A percentile compares a stretch with the other conserved stretches of the same genome.
Evolutionary conservation across 192 early-diverging fungal genomes (phyloP).

Genomic region (Diversispora eburnea): DNA sequence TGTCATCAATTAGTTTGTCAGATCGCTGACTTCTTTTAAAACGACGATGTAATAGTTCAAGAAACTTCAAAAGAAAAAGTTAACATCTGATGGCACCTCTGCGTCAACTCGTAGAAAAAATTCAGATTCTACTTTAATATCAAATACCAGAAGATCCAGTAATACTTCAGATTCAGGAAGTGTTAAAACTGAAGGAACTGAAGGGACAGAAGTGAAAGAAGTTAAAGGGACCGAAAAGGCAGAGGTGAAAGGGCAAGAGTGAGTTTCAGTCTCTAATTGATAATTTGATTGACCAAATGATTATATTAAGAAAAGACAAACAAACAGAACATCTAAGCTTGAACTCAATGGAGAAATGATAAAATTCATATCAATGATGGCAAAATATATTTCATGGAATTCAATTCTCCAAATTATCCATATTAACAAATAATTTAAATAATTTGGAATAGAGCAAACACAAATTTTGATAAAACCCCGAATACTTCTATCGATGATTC

Average conservation of each 20-base stretch:
- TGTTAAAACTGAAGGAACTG: constrained; percentile 4
- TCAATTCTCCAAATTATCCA: not conserved
- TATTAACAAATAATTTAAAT: not conserved
- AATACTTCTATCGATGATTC: not conserved
- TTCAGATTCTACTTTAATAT: not conserved
- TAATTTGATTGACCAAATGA: not conserved
- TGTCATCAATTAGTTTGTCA: not conserved
- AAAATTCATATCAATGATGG: constrained; percentile 1
- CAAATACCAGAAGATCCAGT: constrained; percentile 6
- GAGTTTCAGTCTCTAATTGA: no score
- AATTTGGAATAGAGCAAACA: not conserved
- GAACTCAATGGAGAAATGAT: not conserved
- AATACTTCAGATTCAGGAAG: constrained; percentile 15
- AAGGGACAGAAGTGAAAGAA: not conserved
- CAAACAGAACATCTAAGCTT: constrained; percentile 20
- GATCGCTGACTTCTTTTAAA: not conserved
- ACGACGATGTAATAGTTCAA: not conserved
- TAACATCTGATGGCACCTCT: not conserved
- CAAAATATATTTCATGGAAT: not conserved
- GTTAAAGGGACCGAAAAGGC: not conserved
- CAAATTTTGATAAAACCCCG: not conserved
- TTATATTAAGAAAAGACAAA: not conserved
- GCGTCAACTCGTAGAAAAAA: constrained; percentile 2
- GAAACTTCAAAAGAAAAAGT: constrained; percentile 28
- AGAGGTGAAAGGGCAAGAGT: not conserved